Evolutionary conservation across 2,329 filamentous ascomycete genomes (phyloP).

Genomic region (Verticillium longisporum): DNA sequence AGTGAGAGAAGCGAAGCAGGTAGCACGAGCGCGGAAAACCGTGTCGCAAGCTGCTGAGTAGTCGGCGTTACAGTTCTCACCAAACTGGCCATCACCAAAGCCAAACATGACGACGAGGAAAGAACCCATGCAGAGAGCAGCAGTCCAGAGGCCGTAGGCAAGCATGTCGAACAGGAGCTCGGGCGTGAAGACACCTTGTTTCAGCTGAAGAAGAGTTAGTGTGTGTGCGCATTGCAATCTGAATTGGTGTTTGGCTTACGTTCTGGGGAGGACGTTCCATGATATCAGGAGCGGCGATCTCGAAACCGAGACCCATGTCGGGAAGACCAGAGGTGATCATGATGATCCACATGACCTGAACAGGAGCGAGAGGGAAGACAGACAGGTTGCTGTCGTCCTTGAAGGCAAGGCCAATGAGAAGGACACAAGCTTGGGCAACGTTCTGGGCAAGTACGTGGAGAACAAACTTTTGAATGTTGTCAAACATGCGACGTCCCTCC

Average conservation of each 20-base stretch:
- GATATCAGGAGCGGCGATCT: constrained; percentile 61
- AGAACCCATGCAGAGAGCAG: constrained; percentile 46
- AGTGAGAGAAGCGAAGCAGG: constrained; percentile 65
- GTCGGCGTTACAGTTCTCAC: constrained; percentile 49
- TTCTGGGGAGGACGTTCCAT: constrained; percentile 63
- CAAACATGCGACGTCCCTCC: constrained; percentile 64
- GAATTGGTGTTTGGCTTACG: constrained; percentile 26
- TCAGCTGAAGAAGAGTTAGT: constrained; percentile 18
- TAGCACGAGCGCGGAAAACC: constrained; percentile 63
- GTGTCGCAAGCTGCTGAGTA: constrained; percentile 47
- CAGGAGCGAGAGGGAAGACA: constrained; percentile 64
- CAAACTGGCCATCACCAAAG: constrained; percentile 46
- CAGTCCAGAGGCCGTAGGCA: constrained; percentile 62
- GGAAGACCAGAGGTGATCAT: constrained; percentile 71
- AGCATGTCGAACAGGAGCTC: constrained; percentile 61
- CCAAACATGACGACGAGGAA: constrained; percentile 47
- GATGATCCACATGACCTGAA: constrained; percentile 75
- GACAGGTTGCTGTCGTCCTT: constrained; percentile 58
- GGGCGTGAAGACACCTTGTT: constrained; percentile 54
- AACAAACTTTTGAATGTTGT: constrained; percentile 69
- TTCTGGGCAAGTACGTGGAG: constrained; percentile 62
- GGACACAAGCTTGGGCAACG: constrained; percentile 60
- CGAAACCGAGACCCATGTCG: constrained; percentile 70
- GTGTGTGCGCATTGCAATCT: not conserved
- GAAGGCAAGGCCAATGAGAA: constrained; percentile 64